These are phyloP conservation scores for Grigorovia transvaalensis DNA, from an alignment of 805 yeast genomes.

Conservation along the genomic window DNA sequence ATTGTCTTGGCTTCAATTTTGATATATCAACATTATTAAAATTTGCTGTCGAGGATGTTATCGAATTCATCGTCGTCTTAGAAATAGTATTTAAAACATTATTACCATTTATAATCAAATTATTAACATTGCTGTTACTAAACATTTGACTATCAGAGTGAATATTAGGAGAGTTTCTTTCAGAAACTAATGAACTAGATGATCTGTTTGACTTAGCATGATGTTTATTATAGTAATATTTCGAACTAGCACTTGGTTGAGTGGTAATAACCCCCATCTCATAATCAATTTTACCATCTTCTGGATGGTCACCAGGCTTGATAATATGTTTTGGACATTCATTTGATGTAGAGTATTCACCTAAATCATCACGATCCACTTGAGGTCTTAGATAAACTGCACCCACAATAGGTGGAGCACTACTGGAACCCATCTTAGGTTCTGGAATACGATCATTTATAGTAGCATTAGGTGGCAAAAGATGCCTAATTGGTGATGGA, in stretches of 20 bases:
- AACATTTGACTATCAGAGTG: background rate
- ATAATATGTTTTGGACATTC: conserved; percentile 36
- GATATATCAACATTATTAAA: background rate
- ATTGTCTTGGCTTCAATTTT: conserved; percentile 17
- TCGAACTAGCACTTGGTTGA: conserved; percentile 13
- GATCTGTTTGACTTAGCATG: conserved; percentile 10
- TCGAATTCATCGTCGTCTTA: background rate
- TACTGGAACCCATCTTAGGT: conserved; percentile 68
- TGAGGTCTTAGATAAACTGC: conserved; percentile 76
- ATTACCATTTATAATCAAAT: background rate
- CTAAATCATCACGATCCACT: conserved; percentile 72
- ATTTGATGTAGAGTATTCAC: conserved; percentile 51
- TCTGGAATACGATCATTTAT: conserved; percentile 69
- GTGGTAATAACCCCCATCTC: conserved; percentile 25
- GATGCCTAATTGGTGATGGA: conserved; percentile 75
- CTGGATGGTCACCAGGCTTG: conserved; percentile 34
- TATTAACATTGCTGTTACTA: background rate
- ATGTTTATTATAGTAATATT: conserved; percentile 6
- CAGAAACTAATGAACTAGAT: background rate
- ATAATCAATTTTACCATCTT: conserved; percentile 27
- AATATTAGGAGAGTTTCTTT: background rate
- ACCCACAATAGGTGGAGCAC: conserved; percentile 89
- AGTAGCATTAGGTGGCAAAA: conserved; percentile 68
- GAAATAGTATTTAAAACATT: background rate
- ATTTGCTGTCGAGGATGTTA: background rate